phyloP scores from a whole-genome alignment of 2,329 filamentous ascomycete species.

The Fusarium brachygibbosum region DNA sequence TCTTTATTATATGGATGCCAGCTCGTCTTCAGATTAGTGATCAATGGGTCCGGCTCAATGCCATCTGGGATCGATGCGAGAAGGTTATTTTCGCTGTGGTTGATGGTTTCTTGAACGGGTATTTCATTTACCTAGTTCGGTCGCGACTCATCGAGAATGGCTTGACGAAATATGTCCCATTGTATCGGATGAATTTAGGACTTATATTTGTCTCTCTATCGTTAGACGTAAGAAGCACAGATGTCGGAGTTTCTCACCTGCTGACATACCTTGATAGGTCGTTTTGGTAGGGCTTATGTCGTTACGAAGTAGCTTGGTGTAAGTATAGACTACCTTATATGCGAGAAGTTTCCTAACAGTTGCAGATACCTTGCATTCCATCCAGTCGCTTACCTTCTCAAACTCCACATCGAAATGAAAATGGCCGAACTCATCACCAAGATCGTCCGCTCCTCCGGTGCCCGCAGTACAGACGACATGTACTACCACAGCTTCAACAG shows the following conservation, averaged over 20 bases:
- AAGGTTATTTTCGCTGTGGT: conserved; percentile 65
- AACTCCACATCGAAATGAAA: conserved; percentile 65
- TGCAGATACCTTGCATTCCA: conserved; percentile 54
- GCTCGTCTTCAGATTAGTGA: conserved; percentile 60
- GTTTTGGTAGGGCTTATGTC: conserved; percentile 49
- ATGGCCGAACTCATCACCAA: conserved; percentile 64
- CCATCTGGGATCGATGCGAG: conserved; percentile 66
- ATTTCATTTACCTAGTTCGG: conserved; percentile 63
- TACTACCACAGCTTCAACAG: conserved; percentile 26
- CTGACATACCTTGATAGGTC: conserved; percentile 27
- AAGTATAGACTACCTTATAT: background rate
- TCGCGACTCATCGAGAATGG: conserved; percentile 61
- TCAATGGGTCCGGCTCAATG: conserved; percentile 60
- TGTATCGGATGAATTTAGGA: conserved; percentile 54
- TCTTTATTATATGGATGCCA: conserved; percentile 68
- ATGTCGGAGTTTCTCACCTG: accelerated
- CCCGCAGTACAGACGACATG: conserved; percentile 6
- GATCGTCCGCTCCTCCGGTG: conserved; percentile 33
- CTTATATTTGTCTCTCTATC: conserved; percentile 48
- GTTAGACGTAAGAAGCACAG: conserved; percentile 38
- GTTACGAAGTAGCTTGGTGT: conserved; percentile 47
- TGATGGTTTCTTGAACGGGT: conserved; percentile 63
- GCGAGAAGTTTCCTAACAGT: too few relatives aligned
- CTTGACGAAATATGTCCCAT: conserved; percentile 61
- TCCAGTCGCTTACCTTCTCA: conserved; percentile 63